A percentile compares a stretch with the other conserved stretches of the same genome.
These are phyloP conservation scores for Leishmania tarentolae DNA, from an alignment of 208 protist species.

Conservation along the genomic window DNA sequence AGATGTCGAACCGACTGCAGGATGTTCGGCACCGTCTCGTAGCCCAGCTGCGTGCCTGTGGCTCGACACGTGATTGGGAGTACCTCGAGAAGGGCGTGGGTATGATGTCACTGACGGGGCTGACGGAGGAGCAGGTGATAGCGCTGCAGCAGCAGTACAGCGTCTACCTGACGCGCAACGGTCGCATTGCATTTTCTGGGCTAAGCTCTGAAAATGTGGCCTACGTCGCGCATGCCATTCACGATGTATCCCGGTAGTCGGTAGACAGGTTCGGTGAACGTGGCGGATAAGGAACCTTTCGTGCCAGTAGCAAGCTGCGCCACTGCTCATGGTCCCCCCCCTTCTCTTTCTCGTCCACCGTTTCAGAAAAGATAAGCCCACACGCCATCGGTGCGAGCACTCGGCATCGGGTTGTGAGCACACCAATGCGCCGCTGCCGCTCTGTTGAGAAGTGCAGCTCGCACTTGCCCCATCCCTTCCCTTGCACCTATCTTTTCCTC, in stretches of 20 bases:
- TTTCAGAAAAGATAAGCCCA: background rate
- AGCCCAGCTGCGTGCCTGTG: constrained; percentile 55
- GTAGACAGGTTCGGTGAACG: background rate
- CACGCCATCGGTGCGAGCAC: background rate
- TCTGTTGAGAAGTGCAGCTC: background rate
- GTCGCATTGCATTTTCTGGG: constrained; percentile 76
- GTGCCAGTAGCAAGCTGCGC: background rate
- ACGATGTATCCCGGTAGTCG: constrained; percentile 52
- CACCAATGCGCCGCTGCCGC: background rate
- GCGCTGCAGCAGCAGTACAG: constrained; percentile 56
- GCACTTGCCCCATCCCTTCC: background rate
- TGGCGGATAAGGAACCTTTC: background rate
- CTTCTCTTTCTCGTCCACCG: background rate
- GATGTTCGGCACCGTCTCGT: constrained; percentile 66
- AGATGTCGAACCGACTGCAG: constrained; percentile 84
- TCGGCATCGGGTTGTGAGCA: background rate
- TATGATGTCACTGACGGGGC: constrained; percentile 97
- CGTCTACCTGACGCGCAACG: constrained; percentile 79
- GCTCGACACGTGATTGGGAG: constrained; percentile 80
- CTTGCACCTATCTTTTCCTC: background rate
- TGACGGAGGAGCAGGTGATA: constrained; percentile 78
- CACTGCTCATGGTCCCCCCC: background rate
- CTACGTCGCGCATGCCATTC: constrained; percentile 74
- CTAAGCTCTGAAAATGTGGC: constrained; percentile 69
- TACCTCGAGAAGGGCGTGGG: constrained; percentile 95